A percentile compares a stretch with the other conserved stretches of the same genome.
These are phyloP conservation scores for Paraleonurus japonicus DNA, from an alignment of 257 asterid genomes.

Conservation along the genomic window DNA sequence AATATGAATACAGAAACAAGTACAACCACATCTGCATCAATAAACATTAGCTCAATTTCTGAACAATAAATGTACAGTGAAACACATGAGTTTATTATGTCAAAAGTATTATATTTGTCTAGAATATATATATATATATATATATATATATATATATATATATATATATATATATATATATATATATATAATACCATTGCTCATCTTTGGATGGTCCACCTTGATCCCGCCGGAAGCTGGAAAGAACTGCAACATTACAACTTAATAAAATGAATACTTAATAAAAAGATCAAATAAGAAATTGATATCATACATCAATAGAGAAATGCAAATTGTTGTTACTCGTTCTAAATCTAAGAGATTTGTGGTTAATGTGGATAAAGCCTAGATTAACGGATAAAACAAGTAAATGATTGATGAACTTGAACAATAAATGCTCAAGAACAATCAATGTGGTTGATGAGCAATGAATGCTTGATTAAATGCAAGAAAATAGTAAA, in stretches of 20 bases:
- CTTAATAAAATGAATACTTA: slow-evolving; percentile 10
- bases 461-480: too few species aligned
- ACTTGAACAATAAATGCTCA: too few species aligned
- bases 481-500: too few species aligned
- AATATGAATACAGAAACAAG: slow-evolving; percentile 73
- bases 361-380: too few species aligned
- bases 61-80: background rate
- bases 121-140: slow-evolving; percentile 17
- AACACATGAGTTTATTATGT: background rate
- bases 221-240: slow-evolving; percentile 81
- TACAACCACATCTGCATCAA: slow-evolving; percentile 68
- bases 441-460: too few species aligned
- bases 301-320: background rate
- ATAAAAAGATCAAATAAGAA: background rate
- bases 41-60: background rate
- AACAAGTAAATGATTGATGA: too few species aligned
- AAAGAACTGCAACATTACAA: slow-evolving; percentile 53
- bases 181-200: slow-evolving; percentile 48
- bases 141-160: slow-evolving; percentile 19
- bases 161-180: slow-evolving; percentile 17
- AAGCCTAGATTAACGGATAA: too few species aligned
- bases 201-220: slow-evolving; percentile 66
- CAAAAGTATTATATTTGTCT: background rate
- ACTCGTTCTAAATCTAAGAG: too few species aligned
- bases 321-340: background rate